phyloP scores from a whole-genome alignment of 805 yeast species.

The Candida sonorensis region DNA sequence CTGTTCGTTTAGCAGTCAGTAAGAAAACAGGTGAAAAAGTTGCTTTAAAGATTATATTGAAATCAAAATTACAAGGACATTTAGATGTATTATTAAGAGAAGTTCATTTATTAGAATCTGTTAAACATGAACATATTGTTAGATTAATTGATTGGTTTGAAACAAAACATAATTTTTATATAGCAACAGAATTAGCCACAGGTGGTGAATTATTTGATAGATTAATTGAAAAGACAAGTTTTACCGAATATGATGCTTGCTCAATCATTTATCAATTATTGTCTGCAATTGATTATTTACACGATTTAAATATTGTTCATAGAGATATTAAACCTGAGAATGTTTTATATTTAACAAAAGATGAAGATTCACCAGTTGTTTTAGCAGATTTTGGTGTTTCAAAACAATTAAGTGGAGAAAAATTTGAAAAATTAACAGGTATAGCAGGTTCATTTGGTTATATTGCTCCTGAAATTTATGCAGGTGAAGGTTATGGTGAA shows the following conservation, averaged over 20 bases:
- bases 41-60: constrained; percentile 83
- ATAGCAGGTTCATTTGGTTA: constrained; percentile 82
- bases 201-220: constrained; percentile 96
- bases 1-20: constrained; percentile 67
- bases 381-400: constrained; percentile 97
- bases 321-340: constrained; percentile 95
- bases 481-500: constrained; percentile 40
- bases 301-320: constrained; percentile 74
- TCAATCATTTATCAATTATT: constrained; percentile 66
- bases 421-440: constrained; percentile 23
- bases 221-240: constrained; percentile 71
- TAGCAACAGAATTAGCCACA: constrained; percentile 89
- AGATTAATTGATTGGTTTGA: constrained; percentile 90
- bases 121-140: constrained; percentile 84
- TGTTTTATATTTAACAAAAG: constrained; percentile 60
- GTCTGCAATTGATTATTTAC: constrained; percentile 75
- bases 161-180: constrained; percentile 82
- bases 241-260: constrained; percentile 86
- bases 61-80: constrained; percentile 71
- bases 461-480: constrained; percentile 92
- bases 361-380: constrained; percentile 65
- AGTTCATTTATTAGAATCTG: constrained; percentile 55
- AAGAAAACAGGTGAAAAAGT: constrained; percentile 54
- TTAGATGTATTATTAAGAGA: constrained; percentile 70
- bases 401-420: constrained; percentile 41